phyloP scores from a whole-genome alignment of 2,329 filamentous ascomycete species.

The Parastagonospora nodorum region DNA sequence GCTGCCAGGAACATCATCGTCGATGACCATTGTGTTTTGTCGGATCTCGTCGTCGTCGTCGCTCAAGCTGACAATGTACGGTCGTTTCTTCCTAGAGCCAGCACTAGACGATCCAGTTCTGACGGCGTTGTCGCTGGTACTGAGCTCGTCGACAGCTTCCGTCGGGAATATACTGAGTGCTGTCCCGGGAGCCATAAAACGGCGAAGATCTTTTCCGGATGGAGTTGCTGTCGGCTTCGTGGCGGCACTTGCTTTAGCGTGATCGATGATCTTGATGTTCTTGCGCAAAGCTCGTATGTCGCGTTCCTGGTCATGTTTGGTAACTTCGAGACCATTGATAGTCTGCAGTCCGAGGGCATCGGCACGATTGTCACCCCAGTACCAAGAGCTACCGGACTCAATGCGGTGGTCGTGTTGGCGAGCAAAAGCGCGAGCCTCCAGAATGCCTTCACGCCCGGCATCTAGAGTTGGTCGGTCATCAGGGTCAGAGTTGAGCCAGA shows the following conservation, averaged over 20 bases:
- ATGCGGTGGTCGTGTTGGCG: constrained; percentile 56
- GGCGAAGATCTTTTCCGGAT: constrained; percentile 4
- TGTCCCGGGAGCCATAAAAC: constrained; percentile 25
- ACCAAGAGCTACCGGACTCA: constrained; percentile 54
- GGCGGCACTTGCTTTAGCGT: background rate
- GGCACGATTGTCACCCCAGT: constrained; percentile 61
- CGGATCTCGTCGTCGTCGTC: constrained; percentile 23
- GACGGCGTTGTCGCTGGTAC: background rate
- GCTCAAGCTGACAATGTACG: constrained; percentile 12
- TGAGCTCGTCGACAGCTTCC: background rate
- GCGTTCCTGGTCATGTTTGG: constrained; percentile 52
- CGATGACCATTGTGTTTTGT: constrained; percentile 11
- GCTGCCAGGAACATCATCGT: background rate
- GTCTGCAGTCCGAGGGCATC: constrained; percentile 61
- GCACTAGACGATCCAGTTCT: constrained; percentile 1
- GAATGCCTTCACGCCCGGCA: constrained; percentile 53
- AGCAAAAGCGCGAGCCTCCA: constrained; percentile 55
- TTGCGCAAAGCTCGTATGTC: constrained; percentile 54
- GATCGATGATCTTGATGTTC: constrained; percentile 52
- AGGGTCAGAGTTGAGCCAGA: constrained; percentile 48
- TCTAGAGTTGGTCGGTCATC: constrained; percentile 33
- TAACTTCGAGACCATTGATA: constrained; percentile 59
- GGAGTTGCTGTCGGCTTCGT: background rate
- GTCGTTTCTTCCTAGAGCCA: constrained; percentile 13
- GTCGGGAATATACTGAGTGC: constrained; percentile 4